phyloP scores from a whole-genome alignment of 768 basidiomycete genomes.

The Tylopilus felleus region DNA sequence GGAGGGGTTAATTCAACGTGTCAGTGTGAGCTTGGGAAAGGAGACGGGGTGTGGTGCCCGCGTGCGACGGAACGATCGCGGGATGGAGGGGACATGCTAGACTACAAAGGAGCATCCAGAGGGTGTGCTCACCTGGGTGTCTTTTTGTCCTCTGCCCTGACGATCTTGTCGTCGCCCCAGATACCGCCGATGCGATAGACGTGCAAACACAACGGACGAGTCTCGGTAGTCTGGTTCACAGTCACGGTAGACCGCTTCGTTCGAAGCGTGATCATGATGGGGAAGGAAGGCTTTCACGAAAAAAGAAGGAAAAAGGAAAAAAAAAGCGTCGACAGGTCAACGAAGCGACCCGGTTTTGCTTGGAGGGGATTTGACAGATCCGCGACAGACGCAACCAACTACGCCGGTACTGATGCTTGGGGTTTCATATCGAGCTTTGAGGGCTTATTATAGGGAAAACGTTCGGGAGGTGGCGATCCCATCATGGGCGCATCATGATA shows the following conservation, averaged over 20 bases:
- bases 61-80: too few species aligned
- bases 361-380: not conserved
- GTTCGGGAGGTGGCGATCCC: not conserved
- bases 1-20: too few species aligned
- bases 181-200: conserved; percentile 29
- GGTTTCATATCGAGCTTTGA: too few species aligned
- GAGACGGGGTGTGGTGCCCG: too few species aligned
- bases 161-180: conserved; percentile 28
- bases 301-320: too few species aligned
- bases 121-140: conserved; percentile 23
- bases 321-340: not conserved
- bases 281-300: too few species aligned
- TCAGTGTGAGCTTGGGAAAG: too few species aligned
- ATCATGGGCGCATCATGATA: not conserved
- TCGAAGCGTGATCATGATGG: conserved; percentile 2
- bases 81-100: too few species aligned
- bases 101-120: not conserved
- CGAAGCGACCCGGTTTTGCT: not conserved
- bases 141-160: conserved; percentile 25
- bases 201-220: conserved; percentile 20
- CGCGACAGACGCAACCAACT: not conserved
- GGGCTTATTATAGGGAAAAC: not conserved
- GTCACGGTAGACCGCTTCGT: not conserved
- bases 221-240: not conserved
- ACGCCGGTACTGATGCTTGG: not conserved